Conservation (phyloP, 805 yeast species). For the Saturnispora besseyi region DNA sequence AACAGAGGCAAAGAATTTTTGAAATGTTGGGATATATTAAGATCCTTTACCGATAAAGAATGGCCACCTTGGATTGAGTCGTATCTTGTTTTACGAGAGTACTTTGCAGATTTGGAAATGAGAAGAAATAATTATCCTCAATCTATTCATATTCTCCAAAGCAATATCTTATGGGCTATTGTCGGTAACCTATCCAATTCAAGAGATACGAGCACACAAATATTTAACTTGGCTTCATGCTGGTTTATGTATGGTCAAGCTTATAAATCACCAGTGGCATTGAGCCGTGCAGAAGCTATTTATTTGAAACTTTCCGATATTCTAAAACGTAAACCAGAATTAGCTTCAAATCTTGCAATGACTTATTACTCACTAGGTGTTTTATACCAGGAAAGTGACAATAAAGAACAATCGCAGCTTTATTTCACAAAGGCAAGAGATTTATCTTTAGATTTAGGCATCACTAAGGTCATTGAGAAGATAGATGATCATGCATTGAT, state of each 20-base stretch:
- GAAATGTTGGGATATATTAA: conserved; percentile 21
- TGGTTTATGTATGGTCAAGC: conserved; percentile 15
- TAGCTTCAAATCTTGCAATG: conserved; percentile 40
- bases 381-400: conserved; percentile 50
- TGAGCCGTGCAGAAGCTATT: conserved; percentile 16
- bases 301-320: conserved; percentile 15
- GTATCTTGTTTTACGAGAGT: conserved; percentile 66
- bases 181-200: conserved; percentile 15
- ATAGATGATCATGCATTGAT: conserved; percentile 47
- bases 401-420: conserved; percentile 49
- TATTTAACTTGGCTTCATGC: conserved; percentile 24
- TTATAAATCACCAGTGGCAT: conserved; percentile 10
- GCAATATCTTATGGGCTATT: conserved; percentile 24
- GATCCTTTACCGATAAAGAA: conserved; percentile 20
- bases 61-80: conserved; percentile 76
- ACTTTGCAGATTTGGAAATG: conserved; percentile 62
- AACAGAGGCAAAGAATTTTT: conserved; percentile 16
- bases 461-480: conserved; percentile 50
- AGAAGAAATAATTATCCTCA: conserved; percentile 29
- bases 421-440: conserved; percentile 59
- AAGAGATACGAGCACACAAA: conserved; percentile 16
- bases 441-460: conserved; percentile 59
- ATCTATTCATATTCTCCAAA: conserved; percentile 20
- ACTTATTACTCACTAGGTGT: conserved; percentile 85
- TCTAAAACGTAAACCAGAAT: conserved; percentile 5